These are phyloP conservation scores for Nicotiana undulata DNA, from an alignment of 257 asterid species.

Conservation along the genomic window DNA sequence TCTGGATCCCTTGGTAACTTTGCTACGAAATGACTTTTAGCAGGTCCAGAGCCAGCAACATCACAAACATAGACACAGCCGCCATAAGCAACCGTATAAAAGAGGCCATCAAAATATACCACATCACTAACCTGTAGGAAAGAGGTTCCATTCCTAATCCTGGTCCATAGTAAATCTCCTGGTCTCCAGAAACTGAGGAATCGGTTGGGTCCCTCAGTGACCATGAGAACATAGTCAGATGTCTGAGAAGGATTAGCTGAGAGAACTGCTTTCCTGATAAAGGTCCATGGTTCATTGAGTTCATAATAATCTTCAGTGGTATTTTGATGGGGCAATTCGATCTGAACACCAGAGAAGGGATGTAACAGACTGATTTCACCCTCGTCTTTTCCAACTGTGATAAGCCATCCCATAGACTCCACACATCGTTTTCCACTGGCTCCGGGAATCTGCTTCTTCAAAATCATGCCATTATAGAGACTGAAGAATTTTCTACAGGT, in stretches of 20 bases:
- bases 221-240: neutral
- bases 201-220: neutral
- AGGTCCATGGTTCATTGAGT: neutral
- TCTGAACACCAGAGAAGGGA: neutral
- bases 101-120: neutral
- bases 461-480: neutral
- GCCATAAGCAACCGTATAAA: neutral
- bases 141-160: neutral
- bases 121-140: neutral
- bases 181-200: neutral
- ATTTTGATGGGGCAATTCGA: neutral
- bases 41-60: neutral
- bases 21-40: neutral
- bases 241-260: neutral
- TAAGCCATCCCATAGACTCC: neutral
- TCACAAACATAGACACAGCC: neutral
- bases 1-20: neutral
- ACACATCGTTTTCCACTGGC: neutral
- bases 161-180: slow-evolving; percentile 1
- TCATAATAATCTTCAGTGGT: neutral
- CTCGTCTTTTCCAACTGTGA: neutral
- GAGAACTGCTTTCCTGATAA: neutral
- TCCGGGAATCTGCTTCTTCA: neutral
- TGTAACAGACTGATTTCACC: slow-evolving; percentile 3
- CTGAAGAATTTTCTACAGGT: neutral